Evolutionary conservation across 1,139 yeast genomes (phyloP).

Genomic region (Candida neerlandica): DNA sequence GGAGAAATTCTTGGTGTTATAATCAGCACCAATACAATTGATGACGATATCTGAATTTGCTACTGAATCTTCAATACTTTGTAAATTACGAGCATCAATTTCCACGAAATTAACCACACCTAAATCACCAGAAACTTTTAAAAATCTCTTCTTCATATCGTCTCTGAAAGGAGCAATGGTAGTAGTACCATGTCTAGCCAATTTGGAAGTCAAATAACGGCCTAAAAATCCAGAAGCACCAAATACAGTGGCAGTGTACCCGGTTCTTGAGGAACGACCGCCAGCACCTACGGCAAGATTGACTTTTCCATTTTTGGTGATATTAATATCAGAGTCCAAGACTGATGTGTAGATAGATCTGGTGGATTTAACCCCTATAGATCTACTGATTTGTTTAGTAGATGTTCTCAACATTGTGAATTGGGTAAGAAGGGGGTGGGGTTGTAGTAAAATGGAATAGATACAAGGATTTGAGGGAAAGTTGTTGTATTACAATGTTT

Average conservation of each 20-base stretch:
- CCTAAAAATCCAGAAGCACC: slow-evolving; percentile 86
- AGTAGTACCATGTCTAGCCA: slow-evolving; percentile 81
- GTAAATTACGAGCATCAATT: slow-evolving; percentile 76
- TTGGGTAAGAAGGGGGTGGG: neutral
- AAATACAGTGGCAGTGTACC: slow-evolving; percentile 86
- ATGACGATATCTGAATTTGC: slow-evolving; percentile 82
- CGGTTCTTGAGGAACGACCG: slow-evolving; percentile 88
- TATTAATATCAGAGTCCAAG: slow-evolving; percentile 63
- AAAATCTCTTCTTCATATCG: slow-evolving; percentile 75
- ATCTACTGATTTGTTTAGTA: slow-evolving; percentile 22
- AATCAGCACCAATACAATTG: slow-evolving; percentile 80
- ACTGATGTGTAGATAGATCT: slow-evolving; percentile 46
- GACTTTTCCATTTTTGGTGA: slow-evolving; percentile 77
- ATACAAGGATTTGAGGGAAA: neutral
- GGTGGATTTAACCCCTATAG: slow-evolving; percentile 18
- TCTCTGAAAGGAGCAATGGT: slow-evolving; percentile 81
- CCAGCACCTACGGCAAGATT: slow-evolving; percentile 71
- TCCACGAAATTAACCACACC: slow-evolving; percentile 88
- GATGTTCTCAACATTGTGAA: slow-evolving; percentile 32
- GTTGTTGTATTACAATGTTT: neutral
- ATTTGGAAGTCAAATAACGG: slow-evolving; percentile 66
- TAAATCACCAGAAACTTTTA: slow-evolving; percentile 82
- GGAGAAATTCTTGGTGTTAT: slow-evolving; percentile 74
- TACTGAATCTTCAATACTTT: slow-evolving; percentile 77
- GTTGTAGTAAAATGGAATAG: neutral